Conservation (phyloP, 805 yeast species). For the Kurtzmaniella cleridarum region DNA sequence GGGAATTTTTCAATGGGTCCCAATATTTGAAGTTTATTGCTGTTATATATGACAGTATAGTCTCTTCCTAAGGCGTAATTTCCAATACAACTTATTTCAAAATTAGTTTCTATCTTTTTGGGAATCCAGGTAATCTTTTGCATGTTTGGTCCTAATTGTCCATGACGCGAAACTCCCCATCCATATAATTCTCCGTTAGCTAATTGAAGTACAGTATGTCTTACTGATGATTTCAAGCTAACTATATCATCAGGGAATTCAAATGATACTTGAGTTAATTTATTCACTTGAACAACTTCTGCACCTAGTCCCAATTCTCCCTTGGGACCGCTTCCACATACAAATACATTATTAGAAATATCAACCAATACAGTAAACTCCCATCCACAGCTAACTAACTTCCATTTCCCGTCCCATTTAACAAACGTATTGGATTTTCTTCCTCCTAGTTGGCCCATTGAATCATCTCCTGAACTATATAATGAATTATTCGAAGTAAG, state of each 20-base stretch:
- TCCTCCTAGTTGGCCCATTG: constrained; percentile 48
- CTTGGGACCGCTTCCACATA: constrained; percentile 58
- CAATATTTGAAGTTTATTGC: constrained; percentile 11
- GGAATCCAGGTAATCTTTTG: constrained; percentile 18
- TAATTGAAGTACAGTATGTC: constrained; percentile 37
- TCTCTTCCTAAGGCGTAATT: constrained; percentile 50
- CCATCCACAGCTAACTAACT: constrained; percentile 70
- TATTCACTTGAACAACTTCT: constrained; percentile 4
- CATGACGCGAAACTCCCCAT: constrained; percentile 67
- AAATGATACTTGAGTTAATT: constrained; percentile 7
- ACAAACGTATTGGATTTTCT: background rate
- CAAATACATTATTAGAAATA: constrained; percentile 33
- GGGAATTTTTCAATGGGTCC: constrained; percentile 8
- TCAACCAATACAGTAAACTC: constrained; percentile 57
- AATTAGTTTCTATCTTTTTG: constrained; percentile 7
- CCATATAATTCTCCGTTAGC: constrained; percentile 46
- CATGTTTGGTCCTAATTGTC: constrained; percentile 38
- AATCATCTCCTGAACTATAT: constrained; percentile 56
- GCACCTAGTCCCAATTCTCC: constrained; percentile 67
- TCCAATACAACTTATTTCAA: constrained; percentile 5
- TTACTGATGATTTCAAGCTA: constrained; percentile 35
- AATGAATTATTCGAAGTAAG: constrained; percentile 49
- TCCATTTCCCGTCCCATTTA: constrained; percentile 25
- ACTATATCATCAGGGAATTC: constrained; percentile 4
- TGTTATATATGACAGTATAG: constrained; percentile 38